A percentile compares a stretch with the other conserved stretches of the same genome.
These are phyloP conservation scores for Alternaria alternata DNA, from an alignment of 2,329 filamentous ascomycete species.

Conservation along the genomic window DNA sequence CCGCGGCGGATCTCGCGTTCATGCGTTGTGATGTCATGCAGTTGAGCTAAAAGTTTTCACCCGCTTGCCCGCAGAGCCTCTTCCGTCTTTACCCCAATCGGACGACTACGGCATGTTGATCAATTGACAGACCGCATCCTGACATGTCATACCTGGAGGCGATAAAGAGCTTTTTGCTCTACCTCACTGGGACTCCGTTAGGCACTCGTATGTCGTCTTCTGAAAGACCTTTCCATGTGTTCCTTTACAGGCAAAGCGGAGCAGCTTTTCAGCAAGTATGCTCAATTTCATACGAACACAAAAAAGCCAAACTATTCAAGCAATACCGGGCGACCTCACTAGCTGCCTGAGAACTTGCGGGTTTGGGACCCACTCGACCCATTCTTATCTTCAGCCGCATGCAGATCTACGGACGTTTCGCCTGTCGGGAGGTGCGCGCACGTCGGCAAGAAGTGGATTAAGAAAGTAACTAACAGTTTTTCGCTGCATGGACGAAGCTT, in stretches of 20 bases:
- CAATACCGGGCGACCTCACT: neutral
- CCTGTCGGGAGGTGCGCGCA: constrained; percentile 3
- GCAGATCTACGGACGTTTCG: constrained; percentile 14
- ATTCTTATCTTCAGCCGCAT: constrained; percentile 15
- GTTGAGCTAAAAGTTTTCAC: constrained; percentile 11
- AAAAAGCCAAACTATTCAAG: constrained; percentile 2
- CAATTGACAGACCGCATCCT: constrained; percentile 1
- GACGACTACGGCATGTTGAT: constrained; percentile 10
- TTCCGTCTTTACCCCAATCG: constrained; percentile 10
- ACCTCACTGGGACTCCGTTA: neutral
- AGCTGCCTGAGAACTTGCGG: constrained; percentile 6
- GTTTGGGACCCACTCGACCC: constrained; percentile 6
- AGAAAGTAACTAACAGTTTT: constrained; percentile 7
- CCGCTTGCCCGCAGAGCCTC: constrained; percentile 13
- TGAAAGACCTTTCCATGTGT: neutral
- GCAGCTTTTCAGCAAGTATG: neutral
- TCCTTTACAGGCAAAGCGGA: neutral
- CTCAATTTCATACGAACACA: neutral
- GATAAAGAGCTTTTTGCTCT: neutral
- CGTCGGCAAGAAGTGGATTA: constrained; percentile 8
- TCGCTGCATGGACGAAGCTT: constrained; percentile 13
- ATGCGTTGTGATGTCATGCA: constrained; percentile 15
- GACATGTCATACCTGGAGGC: neutral
- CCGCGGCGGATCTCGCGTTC: constrained; percentile 2
- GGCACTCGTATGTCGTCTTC: neutral